phyloP scores from a whole-genome alignment of 2,329 filamentous ascomycete genomes.

The Colletotrichum limetticola region DNA sequence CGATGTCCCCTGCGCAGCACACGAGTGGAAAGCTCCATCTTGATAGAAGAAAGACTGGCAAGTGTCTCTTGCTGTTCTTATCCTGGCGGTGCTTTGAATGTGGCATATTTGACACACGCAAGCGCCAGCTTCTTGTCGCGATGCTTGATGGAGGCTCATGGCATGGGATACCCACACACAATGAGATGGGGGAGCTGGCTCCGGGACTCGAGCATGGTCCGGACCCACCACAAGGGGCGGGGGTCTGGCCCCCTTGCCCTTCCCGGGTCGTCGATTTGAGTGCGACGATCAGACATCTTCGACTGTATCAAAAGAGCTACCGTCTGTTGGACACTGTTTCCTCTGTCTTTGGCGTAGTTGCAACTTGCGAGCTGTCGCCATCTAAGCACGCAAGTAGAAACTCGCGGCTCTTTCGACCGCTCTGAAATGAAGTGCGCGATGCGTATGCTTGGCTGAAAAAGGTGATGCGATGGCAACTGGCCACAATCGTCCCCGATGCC shows the following conservation, averaged over 20 bases:
- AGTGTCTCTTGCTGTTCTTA: neutral
- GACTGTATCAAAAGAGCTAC: constrained; percentile 21
- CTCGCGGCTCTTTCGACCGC: neutral
- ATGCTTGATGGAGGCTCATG: neutral
- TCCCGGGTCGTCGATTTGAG: constrained; percentile 18
- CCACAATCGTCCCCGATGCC: constrained; percentile 3
- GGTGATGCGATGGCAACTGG: constrained; percentile 6
- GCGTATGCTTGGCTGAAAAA: neutral
- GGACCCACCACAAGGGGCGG: constrained; percentile 17
- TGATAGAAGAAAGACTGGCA: neutral
- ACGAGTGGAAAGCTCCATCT: neutral
- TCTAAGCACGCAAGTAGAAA: neutral
- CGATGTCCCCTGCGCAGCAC: neutral
- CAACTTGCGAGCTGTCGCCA: neutral
- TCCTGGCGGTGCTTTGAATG: neutral
- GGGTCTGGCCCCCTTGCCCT: neutral
- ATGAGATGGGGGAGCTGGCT: neutral
- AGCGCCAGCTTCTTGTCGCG: neutral
- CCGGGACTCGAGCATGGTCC: constrained; percentile 6
- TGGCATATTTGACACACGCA: neutral
- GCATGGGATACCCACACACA: neutral
- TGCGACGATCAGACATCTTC: constrained; percentile 29
- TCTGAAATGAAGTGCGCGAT: neutral
- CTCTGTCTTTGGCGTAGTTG: constrained; percentile 5
- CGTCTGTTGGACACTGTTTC: neutral